Base-by-base conservation (phyloP, 805 yeast genomes). In the Trichomonascus vanleenenianus region DNA sequence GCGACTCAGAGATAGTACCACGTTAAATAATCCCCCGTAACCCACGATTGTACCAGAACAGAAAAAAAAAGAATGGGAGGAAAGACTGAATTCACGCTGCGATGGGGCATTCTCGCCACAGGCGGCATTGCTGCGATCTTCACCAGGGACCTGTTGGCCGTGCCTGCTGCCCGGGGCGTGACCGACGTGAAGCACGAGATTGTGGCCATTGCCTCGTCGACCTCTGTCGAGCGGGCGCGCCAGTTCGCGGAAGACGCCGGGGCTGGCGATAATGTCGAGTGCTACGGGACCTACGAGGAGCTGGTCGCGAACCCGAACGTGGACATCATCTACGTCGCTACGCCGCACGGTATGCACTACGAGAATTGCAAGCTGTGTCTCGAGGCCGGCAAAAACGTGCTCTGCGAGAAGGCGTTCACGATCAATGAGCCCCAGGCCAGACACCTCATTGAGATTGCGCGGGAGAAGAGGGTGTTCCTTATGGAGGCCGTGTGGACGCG, bases 371-470 rank as follows among this genome's bases (percentile, higher is more conserved):
- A 67, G 43, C 51, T 58, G 39, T 74, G 77, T 7, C 60, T 76
- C 44, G 56, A 63, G 15, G 63, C 68, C 38, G 74, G 70, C 18
- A 72, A 73, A 49, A 74, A 75, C 55, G 78, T 76, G 16, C 61
- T 77, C 40, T 72, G 78, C 54, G 82, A 77, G 49, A 77, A 77
- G 56, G 78, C 81, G 6, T 61, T 75, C 51, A 70, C 78, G 2
- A 67, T 77, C 42, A 76, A 74, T 49, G 61, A 59, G 2, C 58
- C 58, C 16, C 78, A 77, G 45, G 67, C 76, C 5, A 51, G 60
- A 25, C 71, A 66, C 35, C 54, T 77, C 9, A 58, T 68, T 41
- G 63, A 56, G 1, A 63, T 69, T 39, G 83, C 83, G 2, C 62
- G 64, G 52, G 49, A 57, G 45, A 68, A 70, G 56, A 63, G 65